Base-by-base conservation (phyloP, 1,284 basidiomycete species). In the Malassezia furfur region DNA sequence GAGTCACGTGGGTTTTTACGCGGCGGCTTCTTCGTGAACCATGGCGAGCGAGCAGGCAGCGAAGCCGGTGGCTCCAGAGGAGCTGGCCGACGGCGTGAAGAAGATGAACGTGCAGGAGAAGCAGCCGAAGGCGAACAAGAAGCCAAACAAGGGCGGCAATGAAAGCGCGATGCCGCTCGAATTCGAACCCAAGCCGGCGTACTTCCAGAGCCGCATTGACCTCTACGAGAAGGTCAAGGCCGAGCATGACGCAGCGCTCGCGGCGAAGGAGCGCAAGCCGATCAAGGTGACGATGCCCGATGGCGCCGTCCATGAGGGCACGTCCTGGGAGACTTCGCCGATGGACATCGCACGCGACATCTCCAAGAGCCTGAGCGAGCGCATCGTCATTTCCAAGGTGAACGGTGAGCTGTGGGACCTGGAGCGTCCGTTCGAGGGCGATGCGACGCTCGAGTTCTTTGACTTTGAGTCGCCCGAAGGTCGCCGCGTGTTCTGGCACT, bases 391-490 rank as follows among this genome's bases (percentile, higher is more conserved):
- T 69, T 85, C 91, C 35, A 96, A 98, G 80, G 89, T 93, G 50
- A 82, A 98, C 71, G 88, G 85, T 54, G 79, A 80, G 49, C 81
- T 99, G 2, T 98, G 91, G 91, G 94, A 99, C 76, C 81, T 98
- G 25, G 88, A 93, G 66, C 82, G 94, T 54, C 93, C 93, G 0
- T 80, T 99, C 21, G 94, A 96, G 77, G 79, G 78, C 32, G 84
- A 86, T 1, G 85, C 84, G 70, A 84, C 82, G 64, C 81, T 99
- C 41, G 85, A 91, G 65, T 75, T 99, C 21, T 81, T 98, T 51
- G 89, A 96, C 77, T 99, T 98, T 71, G 90, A 96, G 50, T 84
- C 91, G 62, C 85, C 87, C 9, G 91, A 96, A 81, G 93, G 91
- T 25, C 72, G 72, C 61, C 61, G 68, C 36, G 94, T 98, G 34